Conservation (phyloP, 305 asterid genomes). For the Lippia alba region DNA sequence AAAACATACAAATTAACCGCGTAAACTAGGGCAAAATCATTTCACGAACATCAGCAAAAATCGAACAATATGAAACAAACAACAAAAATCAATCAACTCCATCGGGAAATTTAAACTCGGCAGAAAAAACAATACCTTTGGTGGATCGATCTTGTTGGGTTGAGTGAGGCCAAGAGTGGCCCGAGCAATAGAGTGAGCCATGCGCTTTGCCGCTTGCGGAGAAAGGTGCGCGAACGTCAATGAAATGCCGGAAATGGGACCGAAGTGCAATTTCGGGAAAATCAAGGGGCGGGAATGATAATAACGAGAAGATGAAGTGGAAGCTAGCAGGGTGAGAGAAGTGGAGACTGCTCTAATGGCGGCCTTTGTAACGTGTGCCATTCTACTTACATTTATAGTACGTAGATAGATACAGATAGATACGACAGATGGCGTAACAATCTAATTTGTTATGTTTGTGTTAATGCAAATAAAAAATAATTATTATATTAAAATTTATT, state of each 20-base stretch:
- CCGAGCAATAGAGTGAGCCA: constrained; percentile 58
- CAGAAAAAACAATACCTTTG: constrained; percentile 46
- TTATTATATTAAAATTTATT: too few species aligned
- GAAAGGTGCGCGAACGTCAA: constrained; percentile 17
- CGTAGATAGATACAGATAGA: not conserved
- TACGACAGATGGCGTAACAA: too few species aligned
- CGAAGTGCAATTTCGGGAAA: constrained; percentile 28
- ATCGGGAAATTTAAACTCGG: not conserved
- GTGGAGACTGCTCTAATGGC: constrained; percentile 43
- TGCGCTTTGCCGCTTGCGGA: constrained; percentile 33
- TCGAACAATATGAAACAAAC: not conserved
- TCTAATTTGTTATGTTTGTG: too few species aligned
- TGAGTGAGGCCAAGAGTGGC: constrained; percentile 79
- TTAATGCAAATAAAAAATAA: too few species aligned
- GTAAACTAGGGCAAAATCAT: not conserved
- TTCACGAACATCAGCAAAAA: not conserved
- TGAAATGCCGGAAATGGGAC: constrained; percentile 28
- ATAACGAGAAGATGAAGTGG: constrained; percentile 30
- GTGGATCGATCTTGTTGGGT: constrained; percentile 50
- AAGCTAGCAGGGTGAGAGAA: constrained; percentile 25
- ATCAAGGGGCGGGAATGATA: constrained; percentile 20
- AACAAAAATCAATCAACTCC: not conserved
- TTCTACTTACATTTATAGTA: constrained; percentile 39
- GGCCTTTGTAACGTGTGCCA: constrained; percentile 44
- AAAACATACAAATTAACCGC: constrained; percentile 9